Conservation (phyloP, 2,329 filamentous ascomycete genomes). For the Trichocomaceae sp. region DNA sequence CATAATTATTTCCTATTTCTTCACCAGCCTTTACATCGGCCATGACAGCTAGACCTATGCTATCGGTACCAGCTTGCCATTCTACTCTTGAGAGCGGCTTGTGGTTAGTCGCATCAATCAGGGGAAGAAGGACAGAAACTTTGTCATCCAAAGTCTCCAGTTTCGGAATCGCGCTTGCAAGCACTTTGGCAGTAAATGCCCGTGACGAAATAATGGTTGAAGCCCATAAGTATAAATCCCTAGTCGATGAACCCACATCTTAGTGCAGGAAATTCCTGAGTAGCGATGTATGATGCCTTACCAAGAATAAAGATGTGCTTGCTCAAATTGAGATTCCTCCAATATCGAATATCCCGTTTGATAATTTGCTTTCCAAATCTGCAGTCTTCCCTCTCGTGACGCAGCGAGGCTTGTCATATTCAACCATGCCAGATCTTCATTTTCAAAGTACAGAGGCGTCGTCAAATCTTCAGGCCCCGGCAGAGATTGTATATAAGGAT, state of each 20-base stretch:
- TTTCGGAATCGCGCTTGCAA: conserved; percentile 30
- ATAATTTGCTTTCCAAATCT: conserved; percentile 34
- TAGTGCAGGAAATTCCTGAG: not conserved
- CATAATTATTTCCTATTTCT: conserved; percentile 64
- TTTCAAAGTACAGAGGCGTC: conserved; percentile 58
- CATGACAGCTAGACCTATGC: conserved; percentile 38
- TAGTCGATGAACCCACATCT: conserved; percentile 16
- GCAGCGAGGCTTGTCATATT: conserved; percentile 31
- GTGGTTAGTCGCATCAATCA: conserved; percentile 69
- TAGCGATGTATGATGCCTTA: conserved; percentile 17
- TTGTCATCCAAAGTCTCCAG: conserved; percentile 44
- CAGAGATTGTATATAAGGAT: conserved; percentile 59
- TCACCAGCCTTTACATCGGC: conserved; percentile 47
- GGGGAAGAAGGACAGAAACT: conserved; percentile 62
- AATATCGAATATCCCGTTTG: conserved; percentile 27
- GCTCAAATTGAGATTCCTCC: conserved; percentile 25
- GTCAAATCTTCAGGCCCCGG: conserved; percentile 57
- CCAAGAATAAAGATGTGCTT: conserved; percentile 34
- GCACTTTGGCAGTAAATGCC: conserved; percentile 39
- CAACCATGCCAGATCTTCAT: conserved; percentile 50
- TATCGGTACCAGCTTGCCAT: conserved; percentile 48
- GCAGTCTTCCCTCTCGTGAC: conserved; percentile 28
- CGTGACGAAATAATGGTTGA: conserved; percentile 40
- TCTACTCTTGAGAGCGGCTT: conserved; percentile 52
- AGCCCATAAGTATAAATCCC: conserved; percentile 43